Evolutionary conservation across 805 yeast genomes (phyloP), one percentile per base, ranked within the genome.

Genomic region (Yamadazyma takamatsuzukensis): DNA sequence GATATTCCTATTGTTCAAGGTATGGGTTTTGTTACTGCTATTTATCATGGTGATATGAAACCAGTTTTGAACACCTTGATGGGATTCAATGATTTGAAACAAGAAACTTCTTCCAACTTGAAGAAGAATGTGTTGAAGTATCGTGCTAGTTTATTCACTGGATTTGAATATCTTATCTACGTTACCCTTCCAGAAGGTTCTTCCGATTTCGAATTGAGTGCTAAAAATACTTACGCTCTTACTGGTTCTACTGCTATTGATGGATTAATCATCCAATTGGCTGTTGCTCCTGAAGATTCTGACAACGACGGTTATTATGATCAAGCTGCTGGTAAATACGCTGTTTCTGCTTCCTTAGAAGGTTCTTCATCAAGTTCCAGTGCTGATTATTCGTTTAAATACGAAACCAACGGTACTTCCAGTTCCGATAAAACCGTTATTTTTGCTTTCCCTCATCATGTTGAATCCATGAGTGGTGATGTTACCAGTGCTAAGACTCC

Each of bases 11-110:
- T 83, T 34, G 83, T 81, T 5, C 89, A 83, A 55, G 97, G 97
- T 34, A 70, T 72, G 75, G 96, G 96, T 5, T 78, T 84, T 41
- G 75, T 84, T 11, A 81, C 95, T 19, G 85, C 80, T 17, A 56
- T 80, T 41, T 68, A 72, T 35, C 50, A 59, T 49, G 70, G 70
- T 27, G 59, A 64, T 38, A 57, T 79, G 45, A 65, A 66, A 18
- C 83, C 87, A 2, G 53, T 59, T 37, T 40, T 60, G 26, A 54
- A 51, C 34, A 44, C 60, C 8, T 39, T 52, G 18, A 36, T 46
- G 29, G 64, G 63, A 11, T 25, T 60, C 18, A 16, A 39, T 8
- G 29, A 39, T 15, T 37, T 59, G 15, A 37, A 43, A n/a, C 38
- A 45, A 29, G 65, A 57, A 40, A 25, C 48, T 11, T 52, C 53